These are phyloP conservation scores for Erodium trifolium DNA, from an alignment of 441 rosid genomes.

Conservation along the genomic window DNA sequence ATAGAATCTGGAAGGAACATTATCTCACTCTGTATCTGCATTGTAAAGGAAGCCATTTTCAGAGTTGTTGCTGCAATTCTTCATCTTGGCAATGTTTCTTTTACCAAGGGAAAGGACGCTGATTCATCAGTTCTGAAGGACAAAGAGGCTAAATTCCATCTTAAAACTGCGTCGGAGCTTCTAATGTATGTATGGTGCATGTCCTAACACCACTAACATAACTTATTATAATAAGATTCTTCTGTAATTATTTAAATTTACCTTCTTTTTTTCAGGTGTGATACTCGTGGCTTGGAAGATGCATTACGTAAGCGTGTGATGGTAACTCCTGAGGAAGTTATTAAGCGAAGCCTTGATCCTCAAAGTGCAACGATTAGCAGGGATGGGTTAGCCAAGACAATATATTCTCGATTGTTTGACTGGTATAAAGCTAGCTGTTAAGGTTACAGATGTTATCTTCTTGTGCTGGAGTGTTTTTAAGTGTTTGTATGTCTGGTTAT, in stretches of 20 bases:
- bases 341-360: constrained; percentile 60
- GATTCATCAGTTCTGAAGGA: constrained; percentile 61
- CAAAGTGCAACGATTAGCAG: constrained; percentile 52
- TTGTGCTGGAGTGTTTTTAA: not conserved
- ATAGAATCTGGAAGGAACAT: constrained; percentile 9
- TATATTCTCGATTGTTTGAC: constrained; percentile 69
- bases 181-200: constrained; percentile 34
- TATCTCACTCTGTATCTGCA: constrained; percentile 19
- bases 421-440: constrained; percentile 32
- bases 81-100: constrained; percentile 60
- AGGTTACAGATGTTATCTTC: not conserved
- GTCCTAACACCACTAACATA: constrained; percentile 5
- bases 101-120: constrained; percentile 51
- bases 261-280: constrained; percentile 35
- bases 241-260: constrained; percentile 8
- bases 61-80: constrained; percentile 69
- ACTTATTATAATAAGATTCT: not conserved
- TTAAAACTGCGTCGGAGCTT: constrained; percentile 50
- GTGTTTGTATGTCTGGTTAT: not conserved
- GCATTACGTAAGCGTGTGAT: constrained; percentile 67
- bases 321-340: constrained; percentile 80
- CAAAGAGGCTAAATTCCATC: constrained; percentile 49
- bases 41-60: constrained; percentile 53
- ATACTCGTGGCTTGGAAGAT: constrained; percentile 59
- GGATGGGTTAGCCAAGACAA: constrained; percentile 68